Evolutionary conservation across 345 rosid species (phyloP), one percentile per base, ranked within the genome.

Genomic region (Gossypium ekmanianum): DNA sequence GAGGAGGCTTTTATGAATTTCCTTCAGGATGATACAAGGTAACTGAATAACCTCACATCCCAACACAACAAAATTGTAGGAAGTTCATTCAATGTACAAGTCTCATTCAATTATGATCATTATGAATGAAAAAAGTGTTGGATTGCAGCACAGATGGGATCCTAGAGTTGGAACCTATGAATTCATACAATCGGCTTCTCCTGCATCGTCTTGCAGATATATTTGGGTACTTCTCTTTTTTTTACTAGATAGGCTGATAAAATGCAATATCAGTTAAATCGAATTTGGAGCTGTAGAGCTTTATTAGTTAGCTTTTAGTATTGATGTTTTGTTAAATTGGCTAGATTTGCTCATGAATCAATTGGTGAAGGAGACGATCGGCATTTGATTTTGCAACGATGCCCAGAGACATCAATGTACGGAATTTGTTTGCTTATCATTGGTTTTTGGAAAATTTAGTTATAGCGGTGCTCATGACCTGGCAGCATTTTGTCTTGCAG

Each of bases 101-200:
- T 74, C n/a, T 71, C 24, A 2, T 8, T 58, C 56, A 29, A 47
- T 18, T 45, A 45, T 51, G 34, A 20, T 16, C 52, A 14, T 39
- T 45, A 16, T 52, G 52, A 17, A 64, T 74, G 43, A 75, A 12
- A 69, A 66, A 52, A 39, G 51, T 68, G 9, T 68, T 74, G 57
- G 55, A 10, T 56, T 80, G 82, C 88, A 90, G 94, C 72, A 62
- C 81, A 72, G 87, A 87, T 69, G 88, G 84, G 75, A 64, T 85
- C 54, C 80, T 88, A 18, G 88, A 90, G 75, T 78, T 90, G 86
- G 89, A 90, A 79, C 90, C 94, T 20, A 88, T 88, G 94, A 83
- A 85, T 76, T 72, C 94, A 14, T 90, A 90, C 74, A 85, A 71
- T 56, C 90, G 94, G 11, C 92, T 88, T 74, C 90, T 90, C 29